phyloP scores from a whole-genome alignment of 2,329 filamentous ascomycete genomes.

The Fusarium dlaminii region DNA sequence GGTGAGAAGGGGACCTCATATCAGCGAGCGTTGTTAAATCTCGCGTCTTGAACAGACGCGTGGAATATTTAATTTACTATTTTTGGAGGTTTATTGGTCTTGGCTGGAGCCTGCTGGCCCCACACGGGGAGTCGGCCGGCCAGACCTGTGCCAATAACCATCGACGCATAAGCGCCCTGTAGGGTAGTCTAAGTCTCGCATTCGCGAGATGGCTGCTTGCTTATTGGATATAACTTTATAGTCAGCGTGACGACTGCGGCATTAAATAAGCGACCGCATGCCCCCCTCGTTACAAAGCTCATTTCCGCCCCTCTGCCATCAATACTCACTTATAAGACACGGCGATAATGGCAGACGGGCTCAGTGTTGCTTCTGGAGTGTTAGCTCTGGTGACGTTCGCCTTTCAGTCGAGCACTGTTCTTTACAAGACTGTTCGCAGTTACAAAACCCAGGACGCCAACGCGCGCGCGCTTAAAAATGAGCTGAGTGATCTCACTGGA shows the following conservation, averaged over 20 bases:
- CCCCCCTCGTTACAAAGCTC: background rate
- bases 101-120: background rate
- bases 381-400: slow-evolving; percentile 29
- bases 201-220: background rate
- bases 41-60: background rate
- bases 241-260: background rate
- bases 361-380: slow-evolving; percentile 26
- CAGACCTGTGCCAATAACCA: background rate
- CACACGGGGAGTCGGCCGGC: background rate
- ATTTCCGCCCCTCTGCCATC: background rate
- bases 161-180: background rate
- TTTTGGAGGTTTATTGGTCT: background rate
- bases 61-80: background rate
- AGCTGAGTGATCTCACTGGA: slow-evolving; percentile 51
- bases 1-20: background rate
- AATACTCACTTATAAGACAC: background rate
- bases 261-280: background rate
- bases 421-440: slow-evolving; percentile 24
- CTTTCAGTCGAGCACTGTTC: slow-evolving; percentile 28
- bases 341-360: slow-evolving; percentile 28
- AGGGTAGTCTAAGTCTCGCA: background rate
- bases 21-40: background rate
- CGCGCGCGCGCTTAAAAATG: slow-evolving; percentile 52
- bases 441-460: slow-evolving; percentile 34
- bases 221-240: background rate